A percentile compares a stretch with the other conserved stretches of the same genome.
phyloP scores from a whole-genome alignment of 768 basidiomycete species.

The Pisolithus marmoratus region DNA sequence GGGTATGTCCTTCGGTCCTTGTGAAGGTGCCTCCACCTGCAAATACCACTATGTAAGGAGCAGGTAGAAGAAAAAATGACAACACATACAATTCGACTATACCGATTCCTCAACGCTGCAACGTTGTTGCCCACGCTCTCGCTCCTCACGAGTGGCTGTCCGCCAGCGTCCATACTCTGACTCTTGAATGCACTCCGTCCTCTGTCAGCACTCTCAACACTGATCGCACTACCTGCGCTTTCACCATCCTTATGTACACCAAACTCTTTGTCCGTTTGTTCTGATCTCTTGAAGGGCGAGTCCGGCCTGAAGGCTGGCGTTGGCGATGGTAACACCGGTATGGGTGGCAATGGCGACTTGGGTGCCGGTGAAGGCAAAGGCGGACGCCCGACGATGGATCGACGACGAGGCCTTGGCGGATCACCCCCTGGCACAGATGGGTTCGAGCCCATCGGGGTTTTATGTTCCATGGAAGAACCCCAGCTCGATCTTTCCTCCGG shows the following conservation, averaged over 20 bases:
- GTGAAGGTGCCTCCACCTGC: constrained; percentile 48
- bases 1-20: constrained; percentile 56
- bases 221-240: constrained; percentile 29
- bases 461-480: not conserved
- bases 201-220: constrained; percentile 16
- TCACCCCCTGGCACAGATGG: not conserved
- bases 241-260: constrained; percentile 20
- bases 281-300: constrained; percentile 17
- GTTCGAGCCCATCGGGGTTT: not conserved
- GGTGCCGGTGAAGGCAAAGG: constrained; percentile 13
- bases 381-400: constrained; percentile 16
- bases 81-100: constrained; percentile 47
- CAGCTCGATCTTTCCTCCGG: not conserved
- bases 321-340: not conserved
- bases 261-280: constrained; percentile 29
- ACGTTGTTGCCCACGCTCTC: constrained; percentile 59
- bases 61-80: not conserved
- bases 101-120: constrained; percentile 63
- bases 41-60: not conserved
- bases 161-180: constrained; percentile 27
- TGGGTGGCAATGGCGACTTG: not conserved
- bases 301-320: constrained; percentile 5
- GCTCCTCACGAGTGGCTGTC: constrained; percentile 38
- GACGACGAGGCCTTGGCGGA: constrained; percentile 13
- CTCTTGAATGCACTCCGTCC: constrained; percentile 17